These are phyloP conservation scores for Skeletonema marinoi DNA, from an alignment of 108 stramenopile genomes.

Conservation along the genomic window DNA sequence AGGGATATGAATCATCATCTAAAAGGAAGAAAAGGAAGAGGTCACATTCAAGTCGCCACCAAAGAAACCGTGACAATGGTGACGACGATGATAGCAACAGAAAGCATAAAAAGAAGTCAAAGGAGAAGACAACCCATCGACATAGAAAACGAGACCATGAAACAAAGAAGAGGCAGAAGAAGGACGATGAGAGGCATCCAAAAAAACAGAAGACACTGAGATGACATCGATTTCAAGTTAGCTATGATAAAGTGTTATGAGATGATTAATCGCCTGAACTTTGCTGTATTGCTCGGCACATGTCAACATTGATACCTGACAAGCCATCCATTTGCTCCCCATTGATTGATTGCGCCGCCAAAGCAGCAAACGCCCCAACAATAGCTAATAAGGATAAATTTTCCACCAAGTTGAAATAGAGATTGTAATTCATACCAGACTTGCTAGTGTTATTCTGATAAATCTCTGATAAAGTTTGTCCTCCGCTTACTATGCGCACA, in stretches of 20 bases:
- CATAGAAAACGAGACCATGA: not conserved
- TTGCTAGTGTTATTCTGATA: not conserved
- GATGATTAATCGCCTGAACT: not conserved
- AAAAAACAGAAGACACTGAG: not conserved
- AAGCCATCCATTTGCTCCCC: slow-evolving; percentile 48
- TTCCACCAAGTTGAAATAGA: slow-evolving; percentile 12
- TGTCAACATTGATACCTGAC: slow-evolving; percentile 3
- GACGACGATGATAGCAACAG: not conserved
- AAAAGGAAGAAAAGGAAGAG: not conserved
- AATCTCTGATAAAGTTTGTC: slow-evolving; percentile 13
- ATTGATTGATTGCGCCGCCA: slow-evolving; percentile 35
- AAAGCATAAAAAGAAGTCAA: not conserved
- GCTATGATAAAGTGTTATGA: not conserved
- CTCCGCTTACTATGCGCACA: slow-evolving; percentile 44
- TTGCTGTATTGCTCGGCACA: slow-evolving; percentile 50
- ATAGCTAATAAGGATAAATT: slow-evolving; percentile 32
- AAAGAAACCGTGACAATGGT: not conserved
- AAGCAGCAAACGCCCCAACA: slow-evolving; percentile 45
- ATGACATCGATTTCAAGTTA: not conserved
- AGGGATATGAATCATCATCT: not conserved
- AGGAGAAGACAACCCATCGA: slow-evolving; percentile 16
- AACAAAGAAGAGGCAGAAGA: not conserved
- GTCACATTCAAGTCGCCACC: not conserved
- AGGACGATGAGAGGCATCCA: not conserved
- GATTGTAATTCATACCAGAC: not conserved